Conservation (phyloP, 2,329 filamentous ascomycete genomes). For the Purpureocillium lavendulum region DNA sequence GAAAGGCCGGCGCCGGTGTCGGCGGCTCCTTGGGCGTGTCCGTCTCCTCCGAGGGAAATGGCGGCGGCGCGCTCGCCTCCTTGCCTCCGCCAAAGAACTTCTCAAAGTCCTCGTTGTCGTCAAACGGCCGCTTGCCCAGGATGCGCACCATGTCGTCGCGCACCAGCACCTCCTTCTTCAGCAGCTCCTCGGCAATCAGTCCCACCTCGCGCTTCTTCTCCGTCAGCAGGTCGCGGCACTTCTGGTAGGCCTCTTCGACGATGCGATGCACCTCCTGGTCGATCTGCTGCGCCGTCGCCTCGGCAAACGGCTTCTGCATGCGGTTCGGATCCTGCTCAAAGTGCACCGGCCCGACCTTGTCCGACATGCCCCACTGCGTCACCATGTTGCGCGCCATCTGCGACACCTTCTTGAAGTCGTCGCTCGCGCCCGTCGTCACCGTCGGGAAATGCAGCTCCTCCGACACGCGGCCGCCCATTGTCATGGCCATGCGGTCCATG, state of each 20-base stretch:
- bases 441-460: slow-evolving; percentile 97
- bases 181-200: slow-evolving; percentile 83
- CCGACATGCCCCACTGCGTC: slow-evolving; percentile 98
- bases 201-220: slow-evolving; percentile 86
- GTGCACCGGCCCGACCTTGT: slow-evolving; percentile 86
- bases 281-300: slow-evolving; percentile 86
- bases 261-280: slow-evolving; percentile 87
- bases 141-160: slow-evolving; percentile 89
- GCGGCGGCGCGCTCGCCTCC: slow-evolving; percentile 48
- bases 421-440: slow-evolving; percentile 87
- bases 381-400: slow-evolving; percentile 96
- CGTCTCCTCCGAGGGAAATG: slow-evolving; percentile 38
- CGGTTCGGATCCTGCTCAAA: slow-evolving; percentile 78
- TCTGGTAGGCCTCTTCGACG: slow-evolving; percentile 84
- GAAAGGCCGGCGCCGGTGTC: slow-evolving; percentile 29
- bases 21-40: slow-evolving; percentile 28
- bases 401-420: slow-evolving; percentile 98
- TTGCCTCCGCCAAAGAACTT: slow-evolving; percentile 78
- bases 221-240: slow-evolving; percentile 74
- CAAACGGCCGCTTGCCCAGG: slow-evolving; percentile 75
- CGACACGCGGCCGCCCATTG: slow-evolving; percentile 85
- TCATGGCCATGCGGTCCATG: slow-evolving; percentile 99
- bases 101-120: slow-evolving; percentile 76
- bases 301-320: slow-evolving; percentile 90
- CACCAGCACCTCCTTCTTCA: slow-evolving; percentile 83